Evolutionary conservation across 306 rosid genomes (phyloP).

Genomic region (Vachellia collinsii): DNA sequence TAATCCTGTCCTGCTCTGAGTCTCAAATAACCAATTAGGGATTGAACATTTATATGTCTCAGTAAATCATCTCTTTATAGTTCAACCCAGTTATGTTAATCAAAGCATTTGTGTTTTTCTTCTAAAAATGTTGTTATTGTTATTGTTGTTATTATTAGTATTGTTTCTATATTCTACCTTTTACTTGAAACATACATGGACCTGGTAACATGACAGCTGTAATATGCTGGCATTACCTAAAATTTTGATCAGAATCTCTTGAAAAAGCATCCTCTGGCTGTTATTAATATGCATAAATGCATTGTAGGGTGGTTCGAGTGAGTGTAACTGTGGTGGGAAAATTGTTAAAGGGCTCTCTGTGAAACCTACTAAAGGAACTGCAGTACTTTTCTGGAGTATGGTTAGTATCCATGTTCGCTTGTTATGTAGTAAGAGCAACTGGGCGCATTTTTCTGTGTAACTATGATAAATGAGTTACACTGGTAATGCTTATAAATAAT

Average conservation of each 20-base stretch:
- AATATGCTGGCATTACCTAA: background rate
- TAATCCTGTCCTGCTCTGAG: background rate
- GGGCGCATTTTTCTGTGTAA: background rate
- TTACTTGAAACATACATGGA: slow-evolving; percentile 22
- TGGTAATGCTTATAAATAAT: background rate
- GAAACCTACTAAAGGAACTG: slow-evolving; percentile 84
- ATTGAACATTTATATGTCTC: background rate
- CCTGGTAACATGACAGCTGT: background rate
- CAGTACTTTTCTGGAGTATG: slow-evolving; percentile 98
- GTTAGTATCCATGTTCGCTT: slow-evolving; percentile 53
- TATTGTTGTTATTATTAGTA: background rate
- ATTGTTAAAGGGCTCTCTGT: slow-evolving; percentile 68
- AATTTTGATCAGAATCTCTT: background rate
- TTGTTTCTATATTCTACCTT: slow-evolving; percentile 5
- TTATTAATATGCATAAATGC: slow-evolving; percentile 19
- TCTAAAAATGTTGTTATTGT: background rate
- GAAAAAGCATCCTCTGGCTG: slow-evolving; percentile 8
- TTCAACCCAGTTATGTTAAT: slow-evolving; percentile 25
- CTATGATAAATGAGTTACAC: background rate
- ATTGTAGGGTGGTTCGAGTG: slow-evolving; percentile 83
- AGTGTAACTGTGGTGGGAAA: slow-evolving; percentile 86
- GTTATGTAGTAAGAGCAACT: slow-evolving; percentile 5
- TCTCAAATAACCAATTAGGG: background rate
- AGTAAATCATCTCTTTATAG: background rate
- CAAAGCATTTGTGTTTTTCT: background rate